These are phyloP conservation scores for Plantago major DNA, from an alignment of 257 asterid genomes.

Conservation along the genomic window DNA sequence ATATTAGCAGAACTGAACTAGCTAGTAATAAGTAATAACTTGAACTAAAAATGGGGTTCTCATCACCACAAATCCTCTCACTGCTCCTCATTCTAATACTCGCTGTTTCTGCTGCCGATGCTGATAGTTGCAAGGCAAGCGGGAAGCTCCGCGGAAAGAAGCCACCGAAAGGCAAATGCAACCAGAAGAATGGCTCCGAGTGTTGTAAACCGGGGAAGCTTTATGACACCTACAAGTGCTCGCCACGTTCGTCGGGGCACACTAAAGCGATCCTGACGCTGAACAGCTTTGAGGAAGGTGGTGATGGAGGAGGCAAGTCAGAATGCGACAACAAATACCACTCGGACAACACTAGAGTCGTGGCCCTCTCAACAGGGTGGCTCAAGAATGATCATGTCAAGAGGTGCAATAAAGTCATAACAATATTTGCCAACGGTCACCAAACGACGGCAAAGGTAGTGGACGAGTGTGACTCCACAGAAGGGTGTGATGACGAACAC, in stretches of 20 bases:
- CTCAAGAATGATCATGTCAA: neutral
- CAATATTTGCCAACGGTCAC: neutral
- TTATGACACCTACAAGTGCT: slow-evolving; percentile 7
- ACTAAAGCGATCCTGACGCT: slow-evolving; percentile 13
- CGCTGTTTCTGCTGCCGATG: neutral
- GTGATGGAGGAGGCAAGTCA: slow-evolving; percentile 15
- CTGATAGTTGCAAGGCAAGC: slow-evolving; percentile 10
- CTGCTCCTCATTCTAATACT: neutral
- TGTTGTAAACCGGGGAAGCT: slow-evolving; percentile 15
- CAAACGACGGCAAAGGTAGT: slow-evolving; percentile 17
- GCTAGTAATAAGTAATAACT: too few species aligned
- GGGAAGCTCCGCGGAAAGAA: slow-evolving; percentile 18
- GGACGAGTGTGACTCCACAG: slow-evolving; percentile 31
- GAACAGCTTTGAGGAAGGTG: slow-evolving; percentile 10
- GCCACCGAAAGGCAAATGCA: slow-evolving; percentile 12
- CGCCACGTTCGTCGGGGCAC: neutral
- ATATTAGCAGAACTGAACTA: too few species aligned
- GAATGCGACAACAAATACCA: slow-evolving; percentile 16
- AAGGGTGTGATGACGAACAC: slow-evolving; percentile 23
- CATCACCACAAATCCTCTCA: neutral
- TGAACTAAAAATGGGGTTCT: neutral
- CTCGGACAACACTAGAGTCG: slow-evolving; percentile 8
- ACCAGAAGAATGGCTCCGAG: slow-evolving; percentile 13
- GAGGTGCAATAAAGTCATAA: neutral
- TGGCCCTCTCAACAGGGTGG: slow-evolving; percentile 2